Base-by-base conservation (phyloP, 768 basidiomycete species). In the Termitomyces sp. region DNA sequence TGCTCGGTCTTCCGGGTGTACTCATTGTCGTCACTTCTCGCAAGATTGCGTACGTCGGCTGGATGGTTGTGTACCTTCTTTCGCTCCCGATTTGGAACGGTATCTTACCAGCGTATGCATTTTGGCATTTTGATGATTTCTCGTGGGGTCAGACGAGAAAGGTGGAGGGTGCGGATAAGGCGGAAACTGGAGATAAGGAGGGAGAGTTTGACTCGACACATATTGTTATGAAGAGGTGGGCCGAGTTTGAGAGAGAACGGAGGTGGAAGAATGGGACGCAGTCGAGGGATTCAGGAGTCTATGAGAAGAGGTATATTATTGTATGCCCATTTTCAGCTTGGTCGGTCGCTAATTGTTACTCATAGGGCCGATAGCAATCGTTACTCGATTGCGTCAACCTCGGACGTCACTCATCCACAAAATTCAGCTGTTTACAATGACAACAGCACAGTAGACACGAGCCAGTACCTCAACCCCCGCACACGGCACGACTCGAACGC, bases 221-320 rank as follows among this genome's bases (percentile, higher is more conserved):
- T 73, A 98, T 99, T 64, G 90, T 96, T 36, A 98, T 98, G 97
- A 98, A 98, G 79, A 84, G 93, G 42, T 99, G 96, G 96, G 94
- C 86, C 18, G 97, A 98, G 73, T 98, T 97, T 70, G 97, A 98
- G 77, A 79, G 96, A 50, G 97, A 98, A 63, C 76, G 96, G 63
- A 80, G 94, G 60, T 98, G 92, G 93, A 94, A 87, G 84, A 88
- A 72, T 67, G 94, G 93, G 7, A 83, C 83, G 22, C 84, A 88
- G 62, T 94, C 92, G 5, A 82, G 90, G 60, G 93, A 96, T 67
- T 79, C 78, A n/a, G 80, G 83, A 6, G 84, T 80, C 65, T 82
- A 85, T 66, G 88, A 93, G 18, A 88, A 90, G 55, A 87, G 82
- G 90, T 90, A 68, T 64, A 53, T 54, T 60, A n/a, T n/a, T n/a